Conservation (phyloP, 2,329 filamentous ascomycete species). For the Grosmannia clavigera region DNA sequence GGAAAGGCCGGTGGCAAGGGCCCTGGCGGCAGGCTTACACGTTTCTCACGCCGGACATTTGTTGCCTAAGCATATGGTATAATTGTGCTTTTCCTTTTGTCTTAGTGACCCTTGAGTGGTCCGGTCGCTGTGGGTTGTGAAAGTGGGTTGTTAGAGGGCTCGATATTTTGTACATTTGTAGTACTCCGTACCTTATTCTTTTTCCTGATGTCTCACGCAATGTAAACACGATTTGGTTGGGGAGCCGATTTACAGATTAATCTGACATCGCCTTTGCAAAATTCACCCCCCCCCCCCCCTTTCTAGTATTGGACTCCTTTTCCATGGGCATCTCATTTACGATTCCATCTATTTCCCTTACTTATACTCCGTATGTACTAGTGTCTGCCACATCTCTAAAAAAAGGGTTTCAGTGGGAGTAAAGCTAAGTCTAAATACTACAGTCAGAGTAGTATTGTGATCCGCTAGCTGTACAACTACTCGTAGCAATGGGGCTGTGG, state of each 20-base stretch:
- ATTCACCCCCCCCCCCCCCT: not conserved
- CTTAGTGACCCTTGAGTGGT: not conserved
- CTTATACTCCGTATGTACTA: too few relatives aligned
- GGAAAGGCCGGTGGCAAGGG: conserved; percentile 1
- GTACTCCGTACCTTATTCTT: not conserved
- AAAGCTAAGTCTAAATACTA: too few relatives aligned
- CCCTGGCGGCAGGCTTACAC: conserved; percentile 8
- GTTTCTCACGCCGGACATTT: conserved; percentile 12
- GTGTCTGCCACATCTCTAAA: too few relatives aligned
- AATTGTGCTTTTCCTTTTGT: not conserved
- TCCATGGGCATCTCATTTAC: not conserved
- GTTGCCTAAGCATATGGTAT: conserved; percentile 8
- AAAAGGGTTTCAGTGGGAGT: too few relatives aligned
- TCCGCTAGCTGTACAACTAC: too few relatives aligned
- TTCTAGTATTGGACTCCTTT: not conserved
- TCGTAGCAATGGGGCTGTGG: too few relatives aligned
- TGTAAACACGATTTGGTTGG: not conserved
- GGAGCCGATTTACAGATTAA: not conserved
- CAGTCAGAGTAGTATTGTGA: too few relatives aligned
- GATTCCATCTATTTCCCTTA: too few relatives aligned
- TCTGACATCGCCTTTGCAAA: not conserved
- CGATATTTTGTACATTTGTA: not conserved
- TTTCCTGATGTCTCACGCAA: conserved; percentile 1
- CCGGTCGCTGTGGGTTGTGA: not conserved
- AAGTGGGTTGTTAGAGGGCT: not conserved